Evolutionary conservation across 805 yeast species (phyloP).

Genomic region (Spathaspora sp.): DNA sequence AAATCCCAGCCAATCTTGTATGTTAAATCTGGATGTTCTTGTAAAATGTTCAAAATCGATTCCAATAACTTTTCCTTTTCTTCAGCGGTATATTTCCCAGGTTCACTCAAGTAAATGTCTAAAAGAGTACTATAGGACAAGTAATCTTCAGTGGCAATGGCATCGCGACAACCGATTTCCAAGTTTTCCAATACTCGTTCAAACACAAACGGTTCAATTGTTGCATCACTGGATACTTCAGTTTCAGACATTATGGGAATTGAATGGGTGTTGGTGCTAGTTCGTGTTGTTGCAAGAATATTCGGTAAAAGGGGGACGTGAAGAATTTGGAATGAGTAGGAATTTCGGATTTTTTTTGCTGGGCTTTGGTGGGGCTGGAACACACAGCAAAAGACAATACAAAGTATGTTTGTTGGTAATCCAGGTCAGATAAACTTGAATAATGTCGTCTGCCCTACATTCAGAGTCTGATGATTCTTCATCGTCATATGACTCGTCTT

Average conservation of each 20-base stretch:
- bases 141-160: constrained; percentile 52
- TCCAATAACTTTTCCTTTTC: constrained; percentile 52
- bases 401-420: no score
- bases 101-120: constrained; percentile 55
- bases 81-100: constrained; percentile 38
- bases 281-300: no score
- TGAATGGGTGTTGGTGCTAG: neutral
- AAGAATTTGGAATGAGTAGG: neutral
- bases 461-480: constrained; percentile 7
- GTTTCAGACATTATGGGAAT: constrained; percentile 14
- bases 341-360: neutral
- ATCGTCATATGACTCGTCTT: constrained; percentile 1
- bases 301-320: neutral
- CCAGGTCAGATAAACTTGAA: no score
- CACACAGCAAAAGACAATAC: neutral
- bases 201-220: constrained; percentile 21
- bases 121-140: constrained; percentile 69
- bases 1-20: constrained; percentile 88
- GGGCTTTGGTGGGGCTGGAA: neutral
- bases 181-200: constrained; percentile 25
- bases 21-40: constrained; percentile 44
- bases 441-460: constrained; percentile 4
- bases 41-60: constrained; percentile 41
- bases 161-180: constrained; percentile 30
- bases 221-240: constrained; percentile 11